These are phyloP conservation scores for Epicoccum sorghinum DNA, from an alignment of 2,329 filamentous ascomycete species.

Conservation along the genomic window DNA sequence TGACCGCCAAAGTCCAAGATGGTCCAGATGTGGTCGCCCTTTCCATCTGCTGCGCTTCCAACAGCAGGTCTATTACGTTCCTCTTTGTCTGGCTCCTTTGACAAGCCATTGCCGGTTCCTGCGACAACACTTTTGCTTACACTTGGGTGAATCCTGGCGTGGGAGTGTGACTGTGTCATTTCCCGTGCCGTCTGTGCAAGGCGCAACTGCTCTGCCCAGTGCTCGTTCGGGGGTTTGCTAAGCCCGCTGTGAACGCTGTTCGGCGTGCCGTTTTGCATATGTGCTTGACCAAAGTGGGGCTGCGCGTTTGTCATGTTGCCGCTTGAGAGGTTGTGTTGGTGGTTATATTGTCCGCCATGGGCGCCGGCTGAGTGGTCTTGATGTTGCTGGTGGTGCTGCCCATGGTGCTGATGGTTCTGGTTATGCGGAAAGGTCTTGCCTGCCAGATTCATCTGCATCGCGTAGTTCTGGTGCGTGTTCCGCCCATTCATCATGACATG, in stretches of 20 bases:
- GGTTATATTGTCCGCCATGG: conserved; percentile 65
- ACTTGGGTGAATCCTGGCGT: conserved; percentile 72
- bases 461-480: conserved; percentile 62
- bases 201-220: conserved; percentile 89
- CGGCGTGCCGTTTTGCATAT: conserved; percentile 66
- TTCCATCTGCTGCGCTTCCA: conserved; percentile 52
- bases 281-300: conserved; percentile 64
- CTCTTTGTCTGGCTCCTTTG: conserved; percentile 59
- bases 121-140: conserved; percentile 71
- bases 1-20: conserved; percentile 96
- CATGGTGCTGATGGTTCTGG: conserved; percentile 57
- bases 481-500: conserved; percentile 78
- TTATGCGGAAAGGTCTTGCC: conserved; percentile 71
- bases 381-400: conserved; percentile 67
- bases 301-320: conserved; percentile 70
- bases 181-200: conserved; percentile 75
- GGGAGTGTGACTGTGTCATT: conserved; percentile 74
- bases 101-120: conserved; percentile 56
- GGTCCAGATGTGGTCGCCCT: conserved; percentile 77
- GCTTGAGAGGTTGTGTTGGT: conserved; percentile 66
- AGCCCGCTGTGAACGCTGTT: conserved; percentile 61
- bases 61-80: conserved; percentile 70
- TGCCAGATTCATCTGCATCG: conserved; percentile 61
- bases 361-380: conserved; percentile 56
- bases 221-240: conserved; percentile 66